Base-by-base conservation (phyloP, 345 rosid species). In the Pseudoturritis turrita region DNA sequence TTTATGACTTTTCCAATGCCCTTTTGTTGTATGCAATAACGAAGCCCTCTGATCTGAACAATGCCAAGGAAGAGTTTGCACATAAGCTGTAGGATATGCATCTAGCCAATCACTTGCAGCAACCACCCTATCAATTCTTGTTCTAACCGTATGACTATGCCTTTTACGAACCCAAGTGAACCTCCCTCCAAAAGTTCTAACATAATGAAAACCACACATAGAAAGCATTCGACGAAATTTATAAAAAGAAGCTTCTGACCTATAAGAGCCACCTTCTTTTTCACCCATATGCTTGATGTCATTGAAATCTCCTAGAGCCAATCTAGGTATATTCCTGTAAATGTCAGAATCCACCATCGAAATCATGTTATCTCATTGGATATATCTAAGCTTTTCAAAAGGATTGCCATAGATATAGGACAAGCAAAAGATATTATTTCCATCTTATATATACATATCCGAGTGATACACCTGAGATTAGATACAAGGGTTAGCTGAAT, bases 291-390 rank as follows among this genome's bases (percentile, higher is more conserved):
- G 0, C 14, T n/a, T 43, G 3, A 43, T 43, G 8, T 43, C 46
- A 43, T 43, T 43, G 14, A 43, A 7, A 6, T 43, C 19, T 6
- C 46, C 19, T 2, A 43, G 7, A 0, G 5, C 19, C 1, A 43
- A 0, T n/a, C 19, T n/a, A 1, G 46, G 46, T 1, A 12, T 13
- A 2, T 40, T 3, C 4, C 2, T 0, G 2, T 40, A 40, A 0
- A 0, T 3, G 1, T 6, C 15, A 4, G 6, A 0, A 3, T n/a
- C 19, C 2, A 17, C 46, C 2, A 4, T 0, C 0, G 4, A n/a
- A 5, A 7, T 14, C 13, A 43, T 5, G 2, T 2, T 5, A 0
- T 7, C 2, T 12, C 17, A 1, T 0, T 40, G 13, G 13, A 13
- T 3, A 5, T 43, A 2, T n/a, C n/a, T n/a, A n/a, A n/a, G n/a